Evolutionary conservation across 176 grass and related monocot species (phyloP), one percentile per base, ranked within the genome.

Genomic region (Oropetium thomaeum): DNA sequence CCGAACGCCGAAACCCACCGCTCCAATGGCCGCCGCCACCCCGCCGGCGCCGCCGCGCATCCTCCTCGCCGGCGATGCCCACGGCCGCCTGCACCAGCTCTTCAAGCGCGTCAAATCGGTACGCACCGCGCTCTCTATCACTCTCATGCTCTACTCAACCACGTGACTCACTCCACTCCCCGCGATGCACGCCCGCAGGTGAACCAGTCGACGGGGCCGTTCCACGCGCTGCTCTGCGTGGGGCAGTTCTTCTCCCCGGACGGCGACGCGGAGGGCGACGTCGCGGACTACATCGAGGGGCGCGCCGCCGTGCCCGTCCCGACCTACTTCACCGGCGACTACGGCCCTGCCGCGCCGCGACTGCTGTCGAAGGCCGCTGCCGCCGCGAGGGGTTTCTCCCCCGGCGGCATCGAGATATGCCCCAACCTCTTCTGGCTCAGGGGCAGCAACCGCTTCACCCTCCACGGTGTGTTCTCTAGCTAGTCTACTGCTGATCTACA

Each of bases 271-370:
- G 86, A 61, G 40, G 89, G 48, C 8, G 89, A 97, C 52, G 48
- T 90, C 10, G 61, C 84, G 6, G 89, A 89, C n/a, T 98, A 98
- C 43, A 15, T 98, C 23, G 86, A 98, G 48, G 91, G 95, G 19
- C 91, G 86, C 69, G 87, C 81, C 15, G 62, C 71, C 35, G 86
- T 98, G 38, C 91, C 95, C 62, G 73, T 98, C 41, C 95, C 91
- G 41, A 98, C 95, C 40, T 98, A 94, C 84, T 98, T 98, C 86
- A 98, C 84, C 7, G 95, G 95, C 4, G 95, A 89, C 35, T 98
- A 93, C 86, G 90, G 90, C 26, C 70, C 79, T 2, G 47, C 82
- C 27, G 84, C 83, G 20, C 81, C 81, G 2, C 83, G 79, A 32
- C 54, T 98, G 52, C 88, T 98, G 32, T 93, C 86, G 1, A 78